Base-by-base conservation (phyloP, 1,139 yeast species). In the Candida pseudocylindracea region DNA sequence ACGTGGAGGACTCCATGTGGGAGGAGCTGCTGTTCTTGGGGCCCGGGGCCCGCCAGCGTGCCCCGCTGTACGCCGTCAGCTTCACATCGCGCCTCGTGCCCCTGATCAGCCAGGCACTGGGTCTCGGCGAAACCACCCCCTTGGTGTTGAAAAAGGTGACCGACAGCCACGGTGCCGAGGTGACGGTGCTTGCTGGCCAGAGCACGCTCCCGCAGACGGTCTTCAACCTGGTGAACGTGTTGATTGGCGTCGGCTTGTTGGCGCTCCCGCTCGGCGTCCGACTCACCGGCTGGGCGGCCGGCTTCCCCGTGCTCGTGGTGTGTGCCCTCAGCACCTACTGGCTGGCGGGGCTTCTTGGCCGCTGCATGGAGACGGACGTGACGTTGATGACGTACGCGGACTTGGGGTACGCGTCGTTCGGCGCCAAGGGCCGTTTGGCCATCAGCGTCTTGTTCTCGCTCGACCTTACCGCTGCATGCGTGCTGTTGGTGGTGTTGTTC, bases 361-460 rank as follows among this genome's bases (percentile, higher is more conserved):
- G 44, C 31, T 44, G 62, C 2, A 57, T 80, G 65, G 83, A 74
- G 41, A 70, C 76, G 1, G 85, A 80, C 47, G 66, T 63, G 8
- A 70, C 85, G 1, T 57, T 85, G 39, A 73, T 73, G 64, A 79
- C 94, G 0, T 85, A 83, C 49, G 93, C 93, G 6, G 95, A 83
- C 49, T 57, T 79, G 41, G 91, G 85, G 7, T 72, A 66, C 42
- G 83, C 79, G 5, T 73, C 88, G 1, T 76, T 72, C 48, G 79
- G 78, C 1, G 48, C 63, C 43, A 40, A 44, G 10, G 66, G 66
- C 7, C 60, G 60, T 39, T 45, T 60, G 30, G 36, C 58, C 26
- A 60, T 61, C 30, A 55, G 62, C 26, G 30, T 31, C 8, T n/a
- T 31, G 11, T 31, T 31, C 8, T 11, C 20, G 7, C n/a, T 31